Base-by-base conservation (phyloP, 2,329 filamentous ascomycete species). In the Cordyceps sp. region DNA sequence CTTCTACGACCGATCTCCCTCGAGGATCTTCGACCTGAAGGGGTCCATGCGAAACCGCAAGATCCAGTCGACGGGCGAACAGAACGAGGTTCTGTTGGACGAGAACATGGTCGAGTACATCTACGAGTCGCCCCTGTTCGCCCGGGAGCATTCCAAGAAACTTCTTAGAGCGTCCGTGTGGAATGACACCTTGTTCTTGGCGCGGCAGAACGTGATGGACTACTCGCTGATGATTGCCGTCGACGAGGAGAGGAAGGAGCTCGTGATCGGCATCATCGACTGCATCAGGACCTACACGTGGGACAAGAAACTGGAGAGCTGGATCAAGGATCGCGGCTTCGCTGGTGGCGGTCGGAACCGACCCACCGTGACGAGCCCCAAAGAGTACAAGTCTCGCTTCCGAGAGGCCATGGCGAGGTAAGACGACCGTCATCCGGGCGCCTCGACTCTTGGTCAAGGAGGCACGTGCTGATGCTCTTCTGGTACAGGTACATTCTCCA, bases 51-150 rank as follows among this genome's bases (percentile, higher is more conserved):
- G 90, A 29, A 98, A 98, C 57, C 83, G 90, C 46, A 94, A 93
- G 52, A 93, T 96, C 29, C 78, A 96, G 49, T 84, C 79, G 19
- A 98, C 90, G 0, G 92, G 90, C 32, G 84, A 96, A 55, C 81
- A 88, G 41, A 90, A 96, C 43, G 90, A 98, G 55, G 90, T 98
- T 4, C 69, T 98, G 4, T 67, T 98, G 1, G 90, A 98, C 48
- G 92, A 98, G 50, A 98, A 98, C 55, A 90, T 98, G 69, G 90
- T 98, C 9, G 92, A 98, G 52, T 96, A 93, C 51, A 96, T 98
- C 40, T 98, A 93, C 46, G 90, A 98, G 51, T 92, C 83, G 2
- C 92, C 90, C 0, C 67, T 98, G 13, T 98, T 98, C 52, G 79
- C 88, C 9, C 75, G 92, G 29, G 90, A 98, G 53, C 88, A 98